Conservation (phyloP, 2,329 filamentous ascomycete genomes). For the Fusarium setosum region DNA sequence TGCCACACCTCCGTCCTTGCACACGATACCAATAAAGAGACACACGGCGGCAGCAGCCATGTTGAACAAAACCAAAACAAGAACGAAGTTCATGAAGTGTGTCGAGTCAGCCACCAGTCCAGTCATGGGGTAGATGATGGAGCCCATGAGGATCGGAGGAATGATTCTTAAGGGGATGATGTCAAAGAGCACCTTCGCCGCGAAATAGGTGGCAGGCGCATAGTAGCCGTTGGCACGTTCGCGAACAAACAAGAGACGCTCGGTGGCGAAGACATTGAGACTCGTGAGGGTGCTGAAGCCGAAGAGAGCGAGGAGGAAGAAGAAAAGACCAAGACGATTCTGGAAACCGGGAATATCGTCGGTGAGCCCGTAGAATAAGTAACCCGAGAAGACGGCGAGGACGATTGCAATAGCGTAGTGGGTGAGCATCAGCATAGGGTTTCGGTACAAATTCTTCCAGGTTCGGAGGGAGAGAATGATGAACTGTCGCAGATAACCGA, state of each 20-base stretch:
- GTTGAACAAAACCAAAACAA: conserved; percentile 95
- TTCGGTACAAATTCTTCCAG: conserved; percentile 97
- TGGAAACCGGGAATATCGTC: conserved; percentile 98
- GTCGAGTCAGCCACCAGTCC: conserved; percentile 84
- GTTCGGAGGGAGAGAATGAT: conserved; percentile 89
- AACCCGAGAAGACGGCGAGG: conserved; percentile 92
- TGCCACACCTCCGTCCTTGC: conserved; percentile 90
- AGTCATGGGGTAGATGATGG: conserved; percentile 98
- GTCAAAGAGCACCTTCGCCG: conserved; percentile 97
- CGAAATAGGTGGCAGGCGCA: conserved; percentile 91
- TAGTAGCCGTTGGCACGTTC: conserved; percentile 98
- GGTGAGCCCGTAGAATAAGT: conserved; percentile 94
- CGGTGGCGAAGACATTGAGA: conserved; percentile 91
- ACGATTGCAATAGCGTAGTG: conserved; percentile 98
- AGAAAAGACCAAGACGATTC: conserved; percentile 95
- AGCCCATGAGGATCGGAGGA: conserved; percentile 93
- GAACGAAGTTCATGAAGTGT: conserved; percentile 91
- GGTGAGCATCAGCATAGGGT: conserved; percentile 97
- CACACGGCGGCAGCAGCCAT: conserved; percentile 93
- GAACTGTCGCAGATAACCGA: conserved; percentile 86
- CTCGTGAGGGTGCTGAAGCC: conserved; percentile 97
- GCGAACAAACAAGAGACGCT: conserved; percentile 89
- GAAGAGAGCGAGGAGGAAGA: conserved; percentile 95
- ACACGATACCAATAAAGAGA: conserved; percentile 95
- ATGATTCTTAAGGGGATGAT: conserved; percentile 94